Evolutionary conservation across 495 filamentous ascomycete species (phyloP).

Genomic region (Stereocaulon alpinum): DNA sequence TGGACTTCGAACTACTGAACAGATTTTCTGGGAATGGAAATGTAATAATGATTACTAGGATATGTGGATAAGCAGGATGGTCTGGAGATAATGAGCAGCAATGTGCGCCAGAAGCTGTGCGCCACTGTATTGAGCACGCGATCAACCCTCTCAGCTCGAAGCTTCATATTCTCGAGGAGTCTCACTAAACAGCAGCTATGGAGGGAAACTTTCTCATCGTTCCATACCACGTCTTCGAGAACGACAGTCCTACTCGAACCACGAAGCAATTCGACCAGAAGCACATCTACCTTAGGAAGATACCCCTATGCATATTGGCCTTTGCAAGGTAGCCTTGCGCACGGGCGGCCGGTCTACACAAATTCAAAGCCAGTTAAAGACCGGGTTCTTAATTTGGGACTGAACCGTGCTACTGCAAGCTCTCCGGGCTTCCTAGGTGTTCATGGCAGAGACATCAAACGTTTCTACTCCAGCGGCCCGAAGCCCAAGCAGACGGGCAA

Average conservation of each 20-base stretch:
- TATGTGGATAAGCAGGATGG: slow-evolving; percentile 3
- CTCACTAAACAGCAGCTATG: neutral
- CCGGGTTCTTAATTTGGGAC: neutral
- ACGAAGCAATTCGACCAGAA: neutral
- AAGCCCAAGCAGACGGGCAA: neutral
- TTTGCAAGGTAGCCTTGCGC: neutral
- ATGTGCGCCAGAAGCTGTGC: slow-evolving; percentile 43
- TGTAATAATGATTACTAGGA: neutral
- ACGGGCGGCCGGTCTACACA: neutral
- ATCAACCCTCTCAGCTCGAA: neutral
- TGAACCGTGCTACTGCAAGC: neutral
- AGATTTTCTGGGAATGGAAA: neutral
- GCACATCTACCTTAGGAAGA: neutral
- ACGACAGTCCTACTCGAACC: neutral
- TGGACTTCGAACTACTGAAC: neutral
- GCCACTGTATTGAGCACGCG: slow-evolving; percentile 19
- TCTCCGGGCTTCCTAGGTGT: neutral
- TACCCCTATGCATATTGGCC: neutral
- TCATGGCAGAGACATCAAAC: neutral
- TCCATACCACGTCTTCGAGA: neutral
- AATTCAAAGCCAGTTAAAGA: neutral
- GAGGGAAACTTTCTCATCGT: neutral
- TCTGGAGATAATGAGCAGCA: slow-evolving; percentile 39
- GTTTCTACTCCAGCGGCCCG: neutral
- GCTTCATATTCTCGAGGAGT: neutral